Evolutionary conservation across 345 rosid genomes (phyloP), one percentile per base, ranked within the genome.

Genomic region (Corchorus capsularis): DNA sequence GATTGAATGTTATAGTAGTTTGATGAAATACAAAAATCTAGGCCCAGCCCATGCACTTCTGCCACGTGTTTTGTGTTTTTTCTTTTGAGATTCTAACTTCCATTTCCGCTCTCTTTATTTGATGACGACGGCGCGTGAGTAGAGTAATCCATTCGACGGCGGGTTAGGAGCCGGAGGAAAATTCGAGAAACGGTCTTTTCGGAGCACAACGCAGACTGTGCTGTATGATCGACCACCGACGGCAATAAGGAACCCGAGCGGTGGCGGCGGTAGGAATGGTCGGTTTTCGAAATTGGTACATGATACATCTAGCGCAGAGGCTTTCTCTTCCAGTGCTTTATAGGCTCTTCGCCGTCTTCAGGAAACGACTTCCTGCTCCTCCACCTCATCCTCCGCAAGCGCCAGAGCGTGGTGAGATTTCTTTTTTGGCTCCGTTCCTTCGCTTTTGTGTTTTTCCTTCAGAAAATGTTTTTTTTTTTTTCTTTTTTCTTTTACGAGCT

Each of bases 261-360:
- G 73, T 74, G 73, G 73, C 16, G 49, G 79, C 76, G 70, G 76
- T 68, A 32, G 72, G 53, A 80, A 85, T 73, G 90, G 96, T 5
- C 93, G 98, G 99, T 49, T 96, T 32, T 85, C 97, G 78, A 96
- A 88, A 85, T 62, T 96, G 75, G 90, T 96, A 79, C 94, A 93
- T 90, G 75, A 89, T 96, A 79, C 94, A 93, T 90, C 99, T 97
- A 72, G 97, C 98, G 11, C 98, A 91, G 76, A 75, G 89, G 73
- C 88, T 96, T 64, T 96, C 69, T 63, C 90, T 52, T 84, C 90
- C n/a, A 77, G 96, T 67, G 99, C 99, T 67, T 88, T 90, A n/a
- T 62, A 84, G 77, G 82, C 90, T 96, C 20, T 94, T 90, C 67
- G 87, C 84, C 35, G 81, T 93, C 19, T 92, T 92, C 66, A 89